Evolutionary conservation across 108 stramenopile species (phyloP).

Genomic region (Cyclotella kingstonii): DNA sequence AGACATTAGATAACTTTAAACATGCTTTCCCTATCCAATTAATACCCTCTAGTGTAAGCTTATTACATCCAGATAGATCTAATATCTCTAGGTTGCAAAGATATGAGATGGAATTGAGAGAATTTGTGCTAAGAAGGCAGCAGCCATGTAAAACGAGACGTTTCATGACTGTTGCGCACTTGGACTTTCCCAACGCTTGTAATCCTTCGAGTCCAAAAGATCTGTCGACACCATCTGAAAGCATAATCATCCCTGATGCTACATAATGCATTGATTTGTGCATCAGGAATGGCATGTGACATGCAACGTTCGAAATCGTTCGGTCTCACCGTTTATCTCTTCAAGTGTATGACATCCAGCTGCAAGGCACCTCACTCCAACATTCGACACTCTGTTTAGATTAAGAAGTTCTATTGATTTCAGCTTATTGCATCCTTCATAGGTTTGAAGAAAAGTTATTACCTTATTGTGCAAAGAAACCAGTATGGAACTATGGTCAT

Average conservation of each 20-base stretch:
- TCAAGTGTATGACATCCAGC: constrained; percentile 42
- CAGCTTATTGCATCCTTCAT: constrained; percentile 35
- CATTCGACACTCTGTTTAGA: constrained; percentile 48
- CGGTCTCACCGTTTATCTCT: constrained; percentile 41
- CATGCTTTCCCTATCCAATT: constrained; percentile 25
- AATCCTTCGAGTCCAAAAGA: constrained; percentile 51
- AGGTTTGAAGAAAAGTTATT: neutral
- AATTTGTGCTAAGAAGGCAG: constrained; percentile 24
- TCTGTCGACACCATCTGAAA: constrained; percentile 55
- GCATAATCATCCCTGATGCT: constrained; percentile 42
- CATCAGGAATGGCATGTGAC: neutral
- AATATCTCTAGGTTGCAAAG: constrained; percentile 30
- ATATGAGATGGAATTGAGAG: constrained; percentile 34
- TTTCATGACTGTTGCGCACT: constrained; percentile 21
- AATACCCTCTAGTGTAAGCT: constrained; percentile 33
- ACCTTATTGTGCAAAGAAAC: neutral
- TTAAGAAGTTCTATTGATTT: constrained; percentile 35
- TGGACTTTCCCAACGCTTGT: constrained; percentile 38
- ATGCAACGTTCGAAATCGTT: too few species aligned
- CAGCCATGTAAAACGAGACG: constrained; percentile 49
- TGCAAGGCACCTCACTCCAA: constrained; percentile 44
- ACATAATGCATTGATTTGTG: neutral
- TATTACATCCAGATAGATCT: constrained; percentile 49
- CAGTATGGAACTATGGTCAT: neutral
- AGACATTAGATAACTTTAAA: constrained; percentile 13